Conservation (phyloP, 306 rosid genomes). For the Potentilla sterilis region DNA sequence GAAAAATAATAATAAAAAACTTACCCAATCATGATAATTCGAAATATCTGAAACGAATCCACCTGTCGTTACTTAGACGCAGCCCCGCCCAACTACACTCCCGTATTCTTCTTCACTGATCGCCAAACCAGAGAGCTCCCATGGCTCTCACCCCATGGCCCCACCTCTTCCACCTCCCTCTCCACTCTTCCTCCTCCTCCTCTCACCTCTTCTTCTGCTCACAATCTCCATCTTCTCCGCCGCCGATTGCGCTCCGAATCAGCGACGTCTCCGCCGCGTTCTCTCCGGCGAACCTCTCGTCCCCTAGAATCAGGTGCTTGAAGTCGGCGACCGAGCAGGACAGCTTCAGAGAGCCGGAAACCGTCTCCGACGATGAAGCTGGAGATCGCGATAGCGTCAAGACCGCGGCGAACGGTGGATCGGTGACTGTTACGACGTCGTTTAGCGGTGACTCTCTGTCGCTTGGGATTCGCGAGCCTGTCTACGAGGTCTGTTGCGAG, state of each 20-base stretch:
- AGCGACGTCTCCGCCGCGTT: constrained; percentile 21
- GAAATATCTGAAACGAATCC: not conserved
- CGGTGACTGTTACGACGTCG: constrained; percentile 40
- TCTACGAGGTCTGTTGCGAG: constrained; percentile 65
- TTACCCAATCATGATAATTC: no score
- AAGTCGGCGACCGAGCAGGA: constrained; percentile 69
- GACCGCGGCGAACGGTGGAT: constrained; percentile 5
- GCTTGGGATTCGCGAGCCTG: constrained; percentile 92
- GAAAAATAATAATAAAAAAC: no score
- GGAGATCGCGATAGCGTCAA: constrained; percentile 28
- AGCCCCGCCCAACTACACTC: not conserved
- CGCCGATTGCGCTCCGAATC: constrained; percentile 32
- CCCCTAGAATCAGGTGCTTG: constrained; percentile 41
- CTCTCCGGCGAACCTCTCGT: constrained; percentile 28
- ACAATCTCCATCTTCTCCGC: constrained; percentile 15
- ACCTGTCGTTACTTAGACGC: not conserved
- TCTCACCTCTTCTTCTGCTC: constrained; percentile 39
- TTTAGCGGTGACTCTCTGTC: constrained; percentile 56
- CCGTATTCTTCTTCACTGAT: constrained; percentile 17
- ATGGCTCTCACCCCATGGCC: constrained; percentile 64
- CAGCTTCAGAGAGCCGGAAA: constrained; percentile 43
- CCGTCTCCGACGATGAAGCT: constrained; percentile 25
- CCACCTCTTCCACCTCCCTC: constrained; percentile 43
- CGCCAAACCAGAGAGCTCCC: constrained; percentile 23
- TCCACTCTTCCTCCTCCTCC: constrained; percentile 40